Base-by-base conservation (phyloP, 1,284 basidiomycete species). In the Malassezia dermatis region DNA sequence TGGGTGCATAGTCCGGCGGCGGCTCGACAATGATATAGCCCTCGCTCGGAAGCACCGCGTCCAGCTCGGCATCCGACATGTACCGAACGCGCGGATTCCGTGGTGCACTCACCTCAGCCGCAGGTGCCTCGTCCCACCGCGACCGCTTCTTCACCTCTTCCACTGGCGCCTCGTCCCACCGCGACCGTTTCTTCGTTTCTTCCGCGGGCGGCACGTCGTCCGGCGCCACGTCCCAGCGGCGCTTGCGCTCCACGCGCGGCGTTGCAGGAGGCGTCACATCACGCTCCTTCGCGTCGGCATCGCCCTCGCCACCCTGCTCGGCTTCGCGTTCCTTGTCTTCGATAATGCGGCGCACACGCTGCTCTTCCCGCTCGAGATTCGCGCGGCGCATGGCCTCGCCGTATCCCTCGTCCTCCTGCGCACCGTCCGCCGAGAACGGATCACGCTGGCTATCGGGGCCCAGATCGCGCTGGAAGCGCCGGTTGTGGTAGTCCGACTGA, bases 361-460 rank as follows among this genome's bases (percentile, higher is more conserved):
- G 80, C 77, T 98, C 93, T 77, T 98, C 93, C 75, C 89, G 84
- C 79, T 98, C 91, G 71, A 99, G 77, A 72, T 85, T 84, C 58
- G 87, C 82, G 66, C 91, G 76, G 63, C 90, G 81, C 94, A 98
- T 99, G 19, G 90, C 88, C 70, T 96, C 91, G 74, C 88, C 90
- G 77, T 98, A 98, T 6, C 86, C 86, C 51, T 78, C 77, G 52
- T 88, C 88, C 71, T 89, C 87, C 19, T 39, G 37, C 0, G 82
- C 85, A 40, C 42, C 60, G 26, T 42, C 58, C 19, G 84, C 82
- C 60, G 82, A 79, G 48, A 67, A 62, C 3, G 67, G 60, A 47
- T 69, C 69, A 21, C 51, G 48, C 0, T 53, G 66, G 28, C 58
- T 62, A 17, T 59, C 66, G 3, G 64, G 55, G 7, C 56, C 64